A percentile compares a stretch with the other conserved stretches of the same genome.
Conservation (phyloP, 73 alveolate species). For the Stentor coeruleus region DNA sequence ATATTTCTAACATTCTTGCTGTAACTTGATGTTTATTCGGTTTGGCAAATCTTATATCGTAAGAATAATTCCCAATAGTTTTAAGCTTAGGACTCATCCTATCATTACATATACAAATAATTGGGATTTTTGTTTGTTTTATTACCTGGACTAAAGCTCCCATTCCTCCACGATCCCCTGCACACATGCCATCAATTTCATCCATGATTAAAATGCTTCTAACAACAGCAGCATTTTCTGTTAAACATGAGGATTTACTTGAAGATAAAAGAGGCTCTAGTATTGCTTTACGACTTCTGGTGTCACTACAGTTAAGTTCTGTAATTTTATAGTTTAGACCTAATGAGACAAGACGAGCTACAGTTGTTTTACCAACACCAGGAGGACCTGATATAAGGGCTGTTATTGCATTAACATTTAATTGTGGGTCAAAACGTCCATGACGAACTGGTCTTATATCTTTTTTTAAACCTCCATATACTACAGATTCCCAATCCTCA, state of each 20-base stretch:
- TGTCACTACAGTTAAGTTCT: constrained; percentile 94
- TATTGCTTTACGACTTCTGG: constrained; percentile 81
- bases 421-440: constrained; percentile 45
- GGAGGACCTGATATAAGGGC: constrained; percentile 96
- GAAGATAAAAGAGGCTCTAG: constrained; percentile 57
- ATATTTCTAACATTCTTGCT: constrained; percentile 71
- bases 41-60: constrained; percentile 89
- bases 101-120: constrained; percentile 96
- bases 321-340: constrained; percentile 77
- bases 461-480: constrained; percentile 73
- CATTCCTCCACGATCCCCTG: constrained; percentile 97
- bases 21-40: constrained; percentile 75
- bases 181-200: constrained; percentile 98
- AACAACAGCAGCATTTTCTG: constrained; percentile 41
- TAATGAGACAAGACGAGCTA: constrained; percentile 83
- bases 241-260: constrained; percentile 42
- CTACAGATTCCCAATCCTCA: constrained; percentile 92
- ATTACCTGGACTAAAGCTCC: constrained; percentile 88
- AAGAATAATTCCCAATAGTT: constrained; percentile 84
- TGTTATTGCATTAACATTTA: constrained; percentile 91
- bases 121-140: constrained; percentile 90
- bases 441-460: constrained; percentile 55
- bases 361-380: constrained; percentile 97
- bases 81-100: constrained; percentile 73
- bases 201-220: constrained; percentile 94